Conservation (phyloP, 1,284 basidiomycete species). For the Cutaneotrichosporon cutaneum region DNA sequence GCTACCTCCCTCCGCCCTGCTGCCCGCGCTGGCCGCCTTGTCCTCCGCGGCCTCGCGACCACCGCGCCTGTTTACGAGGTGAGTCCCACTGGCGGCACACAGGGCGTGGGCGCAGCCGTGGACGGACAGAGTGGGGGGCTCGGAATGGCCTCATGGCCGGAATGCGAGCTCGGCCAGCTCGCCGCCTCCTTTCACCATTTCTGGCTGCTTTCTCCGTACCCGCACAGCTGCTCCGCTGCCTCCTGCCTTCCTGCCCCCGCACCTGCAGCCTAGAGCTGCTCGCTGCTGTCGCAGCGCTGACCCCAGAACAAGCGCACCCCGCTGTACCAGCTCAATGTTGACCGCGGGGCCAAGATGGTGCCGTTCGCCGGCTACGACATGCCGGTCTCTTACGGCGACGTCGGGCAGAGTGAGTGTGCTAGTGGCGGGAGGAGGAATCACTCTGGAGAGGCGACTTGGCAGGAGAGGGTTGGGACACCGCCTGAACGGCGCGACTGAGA, state of each 20-base stretch:
- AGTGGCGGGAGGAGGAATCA: no score
- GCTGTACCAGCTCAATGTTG: conserved; percentile 86
- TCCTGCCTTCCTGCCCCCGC: no score
- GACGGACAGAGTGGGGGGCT: no score
- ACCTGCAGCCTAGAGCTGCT: no score
- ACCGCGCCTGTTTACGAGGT: conserved; percentile 25
- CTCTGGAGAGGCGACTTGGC: background rate
- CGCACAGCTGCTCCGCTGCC: no score
- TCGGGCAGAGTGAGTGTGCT: conserved; percentile 68
- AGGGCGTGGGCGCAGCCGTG: background rate
- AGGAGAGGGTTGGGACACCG: background rate
- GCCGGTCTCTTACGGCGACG: conserved; percentile 81
- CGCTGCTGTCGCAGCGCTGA: background rate
- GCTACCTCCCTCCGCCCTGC: conserved; percentile 8
- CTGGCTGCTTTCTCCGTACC: no score
- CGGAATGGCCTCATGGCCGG: no score
- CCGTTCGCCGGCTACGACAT: conserved; percentile 94
- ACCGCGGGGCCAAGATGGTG: conserved; percentile 89
- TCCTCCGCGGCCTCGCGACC: conserved; percentile 27
- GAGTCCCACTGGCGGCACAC: background rate
- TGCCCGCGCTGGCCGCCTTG: conserved; percentile 15
- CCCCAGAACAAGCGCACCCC: conserved; percentile 64
- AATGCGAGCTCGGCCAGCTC: no score
- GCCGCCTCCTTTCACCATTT: background rate
- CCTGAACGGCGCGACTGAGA: background rate